Percentiles rank a stretch among this genome's conserved stretches.
These are phyloP conservation scores for Neurospora sp. DNA, from an alignment of 495 filamentous ascomycete species.

Conservation along the genomic window DNA sequence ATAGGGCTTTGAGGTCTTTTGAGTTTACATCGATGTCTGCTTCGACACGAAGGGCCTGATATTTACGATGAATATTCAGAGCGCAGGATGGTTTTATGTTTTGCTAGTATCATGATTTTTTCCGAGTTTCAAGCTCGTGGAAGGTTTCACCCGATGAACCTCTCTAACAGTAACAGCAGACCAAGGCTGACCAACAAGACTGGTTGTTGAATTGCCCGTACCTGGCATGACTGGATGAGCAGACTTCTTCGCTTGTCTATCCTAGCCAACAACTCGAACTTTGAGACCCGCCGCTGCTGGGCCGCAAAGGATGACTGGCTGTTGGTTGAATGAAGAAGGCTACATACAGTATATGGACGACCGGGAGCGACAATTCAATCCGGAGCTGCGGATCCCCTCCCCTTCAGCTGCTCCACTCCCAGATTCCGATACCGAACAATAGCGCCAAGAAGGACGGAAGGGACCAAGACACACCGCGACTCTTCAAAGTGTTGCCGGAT, in stretches of 20 bases:
- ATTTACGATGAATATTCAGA: background rate
- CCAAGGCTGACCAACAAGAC: background rate
- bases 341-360: constrained; percentile 2
- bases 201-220: background rate
- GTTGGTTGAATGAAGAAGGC: background rate
- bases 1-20: background rate
- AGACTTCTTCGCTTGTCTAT: background rate
- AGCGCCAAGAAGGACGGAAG: background rate
- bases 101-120: too few species aligned
- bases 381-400: background rate
- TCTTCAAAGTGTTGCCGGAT: background rate
- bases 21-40: background rate
- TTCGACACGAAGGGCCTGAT: background rate
- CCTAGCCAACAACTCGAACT: too few species aligned
- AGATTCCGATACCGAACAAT: background rate
- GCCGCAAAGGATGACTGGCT: background rate
- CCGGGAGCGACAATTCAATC: background rate
- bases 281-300: too few species aligned
- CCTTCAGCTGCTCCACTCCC: background rate
- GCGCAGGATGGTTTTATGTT: background rate
- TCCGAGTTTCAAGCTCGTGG: too few species aligned
- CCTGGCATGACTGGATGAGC: background rate
- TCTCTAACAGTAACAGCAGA: background rate
- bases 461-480: background rate
- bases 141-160: background rate